Percentiles rank a stretch among this genome's conserved stretches.
These are phyloP conservation scores for Luffa aegyptiaca DNA, from an alignment of 306 rosid species.

Conservation along the genomic window DNA sequence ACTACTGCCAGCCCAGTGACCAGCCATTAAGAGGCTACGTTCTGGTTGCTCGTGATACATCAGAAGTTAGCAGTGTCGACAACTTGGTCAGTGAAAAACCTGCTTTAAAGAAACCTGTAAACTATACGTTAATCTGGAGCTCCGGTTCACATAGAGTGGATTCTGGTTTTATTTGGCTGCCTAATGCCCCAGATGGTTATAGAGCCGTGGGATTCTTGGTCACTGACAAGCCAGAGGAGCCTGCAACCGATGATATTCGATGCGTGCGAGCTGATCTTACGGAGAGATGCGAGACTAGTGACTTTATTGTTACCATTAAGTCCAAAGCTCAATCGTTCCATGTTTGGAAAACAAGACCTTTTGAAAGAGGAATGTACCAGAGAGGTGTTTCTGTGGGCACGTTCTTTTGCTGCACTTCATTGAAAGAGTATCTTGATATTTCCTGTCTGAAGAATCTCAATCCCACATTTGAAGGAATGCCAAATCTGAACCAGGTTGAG, in stretches of 20 bases:
- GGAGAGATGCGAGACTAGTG: constrained; percentile 57
- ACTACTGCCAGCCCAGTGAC: constrained; percentile 56
- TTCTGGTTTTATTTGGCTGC: constrained; percentile 73
- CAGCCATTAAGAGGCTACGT: constrained; percentile 59
- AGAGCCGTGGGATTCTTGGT: constrained; percentile 70
- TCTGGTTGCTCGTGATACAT: constrained; percentile 49
- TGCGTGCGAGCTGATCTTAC: constrained; percentile 77
- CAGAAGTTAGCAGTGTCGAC: background rate
- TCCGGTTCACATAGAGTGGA: constrained; percentile 36
- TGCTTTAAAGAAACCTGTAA: constrained; percentile 45
- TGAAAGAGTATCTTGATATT: constrained; percentile 25
- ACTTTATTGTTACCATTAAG: constrained; percentile 26
- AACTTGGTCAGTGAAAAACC: constrained; percentile 22
- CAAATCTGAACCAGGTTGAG: constrained; percentile 45
- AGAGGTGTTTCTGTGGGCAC: constrained; percentile 75
- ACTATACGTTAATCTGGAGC: constrained; percentile 61
- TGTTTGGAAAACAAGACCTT: constrained; percentile 63
- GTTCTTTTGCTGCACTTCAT: constrained; percentile 44
- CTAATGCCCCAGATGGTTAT: constrained; percentile 76
- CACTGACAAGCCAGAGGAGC: constrained; percentile 44
- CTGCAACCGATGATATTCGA: constrained; percentile 46
- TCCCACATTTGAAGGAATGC: constrained; percentile 34
- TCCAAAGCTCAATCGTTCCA: constrained; percentile 33
- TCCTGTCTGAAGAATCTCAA: constrained; percentile 41
- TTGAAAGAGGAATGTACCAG: constrained; percentile 52